A percentile compares a stretch with the other conserved stretches of the same genome.
These are phyloP conservation scores for Neonectria neomacrospora DNA, from an alignment of 2,329 filamentous ascomycete genomes.

Conservation along the genomic window DNA sequence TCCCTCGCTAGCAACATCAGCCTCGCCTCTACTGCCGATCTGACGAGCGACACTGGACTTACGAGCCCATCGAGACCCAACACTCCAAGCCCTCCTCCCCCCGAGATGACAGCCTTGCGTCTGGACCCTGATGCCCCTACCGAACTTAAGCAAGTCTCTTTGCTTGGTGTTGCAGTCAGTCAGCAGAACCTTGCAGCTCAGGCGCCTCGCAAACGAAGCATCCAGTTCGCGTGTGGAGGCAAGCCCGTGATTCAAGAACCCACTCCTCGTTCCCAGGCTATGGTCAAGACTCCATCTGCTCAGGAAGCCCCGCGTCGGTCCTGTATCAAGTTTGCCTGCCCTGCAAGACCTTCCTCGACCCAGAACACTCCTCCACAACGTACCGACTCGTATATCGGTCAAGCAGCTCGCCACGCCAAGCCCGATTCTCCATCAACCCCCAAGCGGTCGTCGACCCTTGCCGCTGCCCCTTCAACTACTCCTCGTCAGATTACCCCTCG, in stretches of 20 bases:
- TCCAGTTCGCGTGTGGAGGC: conserved; percentile 86
- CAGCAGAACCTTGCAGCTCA: conserved; percentile 55
- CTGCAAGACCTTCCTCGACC: conserved; percentile 61
- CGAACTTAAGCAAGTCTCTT: conserved; percentile 42
- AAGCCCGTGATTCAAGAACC: conserved; percentile 64
- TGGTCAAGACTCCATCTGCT: conserved; percentile 48
- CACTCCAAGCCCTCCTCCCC: conserved; percentile 88
- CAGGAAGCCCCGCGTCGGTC: conserved; percentile 62
- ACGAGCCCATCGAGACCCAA: conserved; percentile 90
- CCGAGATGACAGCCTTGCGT: conserved; percentile 63
- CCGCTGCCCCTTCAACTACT: conserved; percentile 35
- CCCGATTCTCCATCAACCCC: conserved; percentile 48
- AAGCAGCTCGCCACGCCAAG: conserved; percentile 30
- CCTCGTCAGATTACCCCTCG: conserved; percentile 41
- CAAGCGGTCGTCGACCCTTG: conserved; percentile 42
- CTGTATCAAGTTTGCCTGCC: conserved; percentile 81
- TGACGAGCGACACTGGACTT: conserved; percentile 93
- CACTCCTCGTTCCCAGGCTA: conserved; percentile 49
- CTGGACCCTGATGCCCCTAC: conserved; percentile 49
- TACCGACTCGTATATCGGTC: conserved; percentile 13
- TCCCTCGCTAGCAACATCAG: conserved; percentile 86
- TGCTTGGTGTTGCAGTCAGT: conserved; percentile 39
- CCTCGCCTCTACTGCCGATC: conserved; percentile 83
- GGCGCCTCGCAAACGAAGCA: conserved; percentile 79
- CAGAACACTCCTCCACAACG: conserved; percentile 52